Conservation (phyloP, 2,329 filamentous ascomycete genomes). For the Emmonsia crescens region DNA sequence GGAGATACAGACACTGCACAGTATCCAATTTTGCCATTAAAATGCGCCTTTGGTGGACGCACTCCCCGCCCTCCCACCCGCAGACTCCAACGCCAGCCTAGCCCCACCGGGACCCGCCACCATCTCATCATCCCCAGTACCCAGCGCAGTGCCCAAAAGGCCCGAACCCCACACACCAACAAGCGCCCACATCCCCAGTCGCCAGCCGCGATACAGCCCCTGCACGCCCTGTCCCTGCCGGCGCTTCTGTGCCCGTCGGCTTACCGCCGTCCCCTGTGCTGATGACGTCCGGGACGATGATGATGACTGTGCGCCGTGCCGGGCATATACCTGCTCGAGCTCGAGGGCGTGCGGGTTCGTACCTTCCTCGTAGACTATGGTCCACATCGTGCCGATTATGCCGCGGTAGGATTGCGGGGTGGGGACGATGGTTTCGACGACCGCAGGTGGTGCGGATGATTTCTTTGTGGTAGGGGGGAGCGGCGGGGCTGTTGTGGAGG, state of each 20-base stretch:
- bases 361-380: slow-evolving; percentile 76
- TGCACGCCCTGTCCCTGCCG: slow-evolving; percentile 45
- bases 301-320: neutral
- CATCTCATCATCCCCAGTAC: slow-evolving; percentile 26
- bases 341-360: slow-evolving; percentile 34
- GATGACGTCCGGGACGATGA: slow-evolving; percentile 6
- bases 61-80: slow-evolving; percentile 3
- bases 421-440: slow-evolving; percentile 64
- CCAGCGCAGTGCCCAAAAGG: slow-evolving; percentile 31
- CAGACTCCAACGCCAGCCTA: slow-evolving; percentile 10
- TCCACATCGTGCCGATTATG: slow-evolving; percentile 84
- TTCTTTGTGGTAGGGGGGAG: neutral
- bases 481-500: slow-evolving; percentile 10
- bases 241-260: slow-evolving; percentile 26
- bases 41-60: slow-evolving; percentile 2
- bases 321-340: slow-evolving; percentile 23
- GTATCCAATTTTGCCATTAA: neutral
- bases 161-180: slow-evolving; percentile 45
- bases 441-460: slow-evolving; percentile 16
- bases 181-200: slow-evolving; percentile 45
- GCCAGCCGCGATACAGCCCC: slow-evolving; percentile 48
- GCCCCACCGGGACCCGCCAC: slow-evolving; percentile 11
- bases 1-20: too few relatives aligned
- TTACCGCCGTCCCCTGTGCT: slow-evolving; percentile 23
- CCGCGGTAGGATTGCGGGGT: slow-evolving; percentile 67